Base-by-base conservation (phyloP, 176 grass and related monocot species). In the Ensete ventricosum region DNA sequence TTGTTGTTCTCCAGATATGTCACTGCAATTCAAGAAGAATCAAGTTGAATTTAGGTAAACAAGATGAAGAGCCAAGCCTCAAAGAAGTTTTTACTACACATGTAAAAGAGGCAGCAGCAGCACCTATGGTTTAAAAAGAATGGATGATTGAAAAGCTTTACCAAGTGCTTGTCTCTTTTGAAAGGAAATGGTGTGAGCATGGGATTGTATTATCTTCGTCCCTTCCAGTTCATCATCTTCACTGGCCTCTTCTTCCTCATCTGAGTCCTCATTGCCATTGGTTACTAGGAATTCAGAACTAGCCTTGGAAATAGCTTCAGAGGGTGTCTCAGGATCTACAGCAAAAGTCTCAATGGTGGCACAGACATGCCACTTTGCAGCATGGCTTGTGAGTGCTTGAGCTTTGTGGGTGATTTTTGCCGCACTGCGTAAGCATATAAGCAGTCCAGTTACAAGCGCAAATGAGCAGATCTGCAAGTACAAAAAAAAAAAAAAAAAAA, bases 1-100 rank as follows among this genome's bases (percentile, higher is more conserved):
- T 68, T 82, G 86, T 98, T 98, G 84, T 98, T 98, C 86, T 98
- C 95, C 88, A 94, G 63, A 81, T 98, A 98, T 51, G 95, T 98
- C 80, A 98, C 95, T 98, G 90, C 24, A 78, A 85, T 14, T 16
- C 53, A 75, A 17, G 1, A 19, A 58, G 14, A 79, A 78, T 43
- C 5, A 1, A 34, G 22, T 55, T 14, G 1, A 65, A 14, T 9
- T n/a, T 9, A 52, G 55, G 13, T n/a, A 8, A 51, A 62, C 25
- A 64, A 34, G 29, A 69, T 13, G 8, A 9, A 53, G 2, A 26
- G 14, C 58, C 14, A 5, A 43, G 54, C 17, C 49, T 43, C 34
- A 43, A 43, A 43, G 34, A 43, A 43, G 4, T 43, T 43, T 43
- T 43, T 43, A 43, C 34, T 5, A 43, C 34, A 43, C 34, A 43